Conservation (phyloP, 2,329 filamentous ascomycete genomes). For the Botrytis cinerea region DNA sequence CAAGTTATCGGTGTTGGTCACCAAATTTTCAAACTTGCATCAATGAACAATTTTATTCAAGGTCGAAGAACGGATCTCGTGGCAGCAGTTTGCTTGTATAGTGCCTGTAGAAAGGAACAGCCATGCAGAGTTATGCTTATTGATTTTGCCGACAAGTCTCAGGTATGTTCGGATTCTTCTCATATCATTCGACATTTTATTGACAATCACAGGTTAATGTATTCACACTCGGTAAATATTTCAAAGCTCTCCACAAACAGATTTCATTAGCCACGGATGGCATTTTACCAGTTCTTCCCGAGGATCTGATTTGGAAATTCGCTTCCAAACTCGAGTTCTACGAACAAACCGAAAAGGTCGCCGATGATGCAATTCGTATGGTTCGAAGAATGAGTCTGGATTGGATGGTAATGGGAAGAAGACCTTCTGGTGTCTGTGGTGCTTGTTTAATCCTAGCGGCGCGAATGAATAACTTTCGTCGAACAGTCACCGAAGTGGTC, state of each 20-base stretch:
- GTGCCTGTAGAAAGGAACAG: slow-evolving; percentile 76
- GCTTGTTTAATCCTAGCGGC: slow-evolving; percentile 93
- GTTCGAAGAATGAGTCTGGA: slow-evolving; percentile 92
- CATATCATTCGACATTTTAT: background rate
- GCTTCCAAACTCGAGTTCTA: slow-evolving; percentile 91
- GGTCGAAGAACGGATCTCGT: slow-evolving; percentile 84
- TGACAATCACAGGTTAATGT: slow-evolving; percentile 67
- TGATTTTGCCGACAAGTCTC: slow-evolving; percentile 84
- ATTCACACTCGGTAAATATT: slow-evolving; percentile 86
- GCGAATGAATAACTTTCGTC: slow-evolving; percentile 96
- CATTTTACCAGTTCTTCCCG: slow-evolving; percentile 72
- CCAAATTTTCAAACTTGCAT: slow-evolving; percentile 75
- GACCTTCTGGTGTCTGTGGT: slow-evolving; percentile 90
- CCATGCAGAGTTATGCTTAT: slow-evolving; percentile 90
- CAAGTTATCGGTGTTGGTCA: slow-evolving; percentile 65
- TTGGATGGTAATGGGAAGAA: slow-evolving; percentile 94
- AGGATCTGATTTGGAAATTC: slow-evolving; percentile 89
- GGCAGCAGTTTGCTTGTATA: slow-evolving; percentile 87
- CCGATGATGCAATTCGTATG: slow-evolving; percentile 82
- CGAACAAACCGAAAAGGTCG: slow-evolving; percentile 77
- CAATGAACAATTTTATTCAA: slow-evolving; percentile 76
- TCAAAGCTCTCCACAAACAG: slow-evolving; percentile 77
- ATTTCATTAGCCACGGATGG: slow-evolving; percentile 69
- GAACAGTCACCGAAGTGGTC: slow-evolving; percentile 91
- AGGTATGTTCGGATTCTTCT: slow-evolving; percentile 43